These are phyloP conservation scores for Leptographium procerum DNA, from an alignment of 2,329 filamentous ascomycete genomes.

Conservation along the genomic window DNA sequence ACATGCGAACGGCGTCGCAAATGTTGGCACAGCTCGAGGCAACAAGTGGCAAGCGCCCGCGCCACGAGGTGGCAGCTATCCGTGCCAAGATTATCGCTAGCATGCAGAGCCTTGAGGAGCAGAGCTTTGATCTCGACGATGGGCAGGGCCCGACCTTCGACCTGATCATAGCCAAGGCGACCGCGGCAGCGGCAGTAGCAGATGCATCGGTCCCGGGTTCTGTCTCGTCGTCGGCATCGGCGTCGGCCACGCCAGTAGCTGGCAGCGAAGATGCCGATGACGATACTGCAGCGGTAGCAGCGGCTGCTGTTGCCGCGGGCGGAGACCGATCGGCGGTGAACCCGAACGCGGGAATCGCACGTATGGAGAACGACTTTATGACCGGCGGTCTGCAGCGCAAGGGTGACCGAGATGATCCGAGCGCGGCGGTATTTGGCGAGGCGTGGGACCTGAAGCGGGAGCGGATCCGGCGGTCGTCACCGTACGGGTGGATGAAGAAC, in stretches of 20 bases:
- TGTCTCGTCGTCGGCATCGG: background rate
- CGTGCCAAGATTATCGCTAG: slow-evolving; percentile 79
- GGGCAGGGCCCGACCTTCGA: slow-evolving; percentile 66
- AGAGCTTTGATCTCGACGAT: slow-evolving; percentile 69
- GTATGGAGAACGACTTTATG: slow-evolving; percentile 85
- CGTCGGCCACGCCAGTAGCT: background rate
- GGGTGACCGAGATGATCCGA: slow-evolving; percentile 75
- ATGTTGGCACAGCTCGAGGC: slow-evolving; percentile 78
- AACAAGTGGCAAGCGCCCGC: slow-evolving; percentile 68
- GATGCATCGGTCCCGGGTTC: background rate
- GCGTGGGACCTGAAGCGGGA: slow-evolving; percentile 79
- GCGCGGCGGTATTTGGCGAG: slow-evolving; percentile 76
- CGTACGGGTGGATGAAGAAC: slow-evolving; percentile 82
- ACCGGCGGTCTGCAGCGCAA: slow-evolving; percentile 72
- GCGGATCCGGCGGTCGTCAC: slow-evolving; percentile 70
- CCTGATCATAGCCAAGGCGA: slow-evolving; percentile 66
- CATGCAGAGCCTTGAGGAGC: slow-evolving; percentile 79
- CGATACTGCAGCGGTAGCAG: slow-evolving; percentile 14
- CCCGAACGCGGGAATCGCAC: slow-evolving; percentile 61
- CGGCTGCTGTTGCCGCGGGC: slow-evolving; percentile 25
- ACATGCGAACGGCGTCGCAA: slow-evolving; percentile 78
- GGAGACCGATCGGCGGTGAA: slow-evolving; percentile 40
- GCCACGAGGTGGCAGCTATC: slow-evolving; percentile 71
- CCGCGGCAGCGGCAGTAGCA: slow-evolving; percentile 21
- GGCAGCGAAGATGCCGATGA: background rate